Evolutionary conservation across 2,329 filamentous ascomycete genomes (phyloP).

Genomic region (Decorospora gaudefroyi): DNA sequence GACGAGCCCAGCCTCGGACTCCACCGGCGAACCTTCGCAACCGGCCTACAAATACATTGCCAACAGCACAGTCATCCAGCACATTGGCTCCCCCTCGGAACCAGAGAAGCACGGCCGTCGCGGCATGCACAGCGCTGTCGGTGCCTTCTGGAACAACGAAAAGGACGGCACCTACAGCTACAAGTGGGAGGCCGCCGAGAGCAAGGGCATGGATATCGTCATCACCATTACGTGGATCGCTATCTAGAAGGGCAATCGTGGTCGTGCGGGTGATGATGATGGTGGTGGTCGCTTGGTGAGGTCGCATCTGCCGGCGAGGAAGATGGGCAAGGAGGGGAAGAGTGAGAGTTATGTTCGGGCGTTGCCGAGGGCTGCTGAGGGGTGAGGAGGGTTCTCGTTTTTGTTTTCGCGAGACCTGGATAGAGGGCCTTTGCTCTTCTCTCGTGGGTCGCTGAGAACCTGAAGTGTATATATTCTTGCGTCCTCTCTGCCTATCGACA

Average conservation of each 20-base stretch:
- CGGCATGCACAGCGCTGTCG: slow-evolving; percentile 86
- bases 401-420: slow-evolving; percentile 7
- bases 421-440: slow-evolving; percentile 1
- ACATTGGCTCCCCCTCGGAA: slow-evolving; percentile 59
- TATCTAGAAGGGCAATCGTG: slow-evolving; percentile 26
- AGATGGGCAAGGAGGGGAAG: neutral
- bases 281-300: neutral
- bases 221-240: slow-evolving; percentile 71
- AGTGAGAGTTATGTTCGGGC: slow-evolving; percentile 8
- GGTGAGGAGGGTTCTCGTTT: slow-evolving; percentile 3
- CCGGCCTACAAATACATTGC: slow-evolving; percentile 90
- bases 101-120: slow-evolving; percentile 74
- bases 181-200: slow-evolving; percentile 70
- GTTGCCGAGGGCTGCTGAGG: slow-evolving; percentile 3
- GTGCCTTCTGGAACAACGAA: slow-evolving; percentile 89
- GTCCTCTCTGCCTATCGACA: slow-evolving; percentile 8
- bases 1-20: slow-evolving; percentile 61
- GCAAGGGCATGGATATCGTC: slow-evolving; percentile 59
- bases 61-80: slow-evolving; percentile 98
- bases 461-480: slow-evolving; percentile 9
- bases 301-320: neutral
- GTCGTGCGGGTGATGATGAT: neutral
- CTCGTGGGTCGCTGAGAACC: slow-evolving; percentile 15
- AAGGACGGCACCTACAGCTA: slow-evolving; percentile 89
- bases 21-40: slow-evolving; percentile 45